Evolutionary conservation across 106 monocot genomes (phyloP), one percentile per base, ranked within the genome.

Genomic region (Allium cepa): DNA sequence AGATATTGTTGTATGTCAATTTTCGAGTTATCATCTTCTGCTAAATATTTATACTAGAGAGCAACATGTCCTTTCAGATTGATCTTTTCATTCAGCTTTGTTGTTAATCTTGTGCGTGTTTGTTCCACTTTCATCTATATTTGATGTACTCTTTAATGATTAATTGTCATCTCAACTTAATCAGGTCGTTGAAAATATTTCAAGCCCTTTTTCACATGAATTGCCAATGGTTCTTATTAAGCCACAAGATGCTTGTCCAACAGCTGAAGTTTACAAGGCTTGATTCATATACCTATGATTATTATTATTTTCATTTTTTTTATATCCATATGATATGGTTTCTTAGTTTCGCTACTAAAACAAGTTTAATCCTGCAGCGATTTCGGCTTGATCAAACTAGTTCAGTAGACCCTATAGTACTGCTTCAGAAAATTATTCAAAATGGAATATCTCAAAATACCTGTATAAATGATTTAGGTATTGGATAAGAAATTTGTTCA

Each of bases 381-480:
- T 67, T 99, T 79, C 60, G 63, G 51, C 50, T 93, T 53, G 93
- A 87, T 45, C 80, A 77, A 59, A 77, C 86, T 55, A 93, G 90
- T 82, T 83, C 79, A 53, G 66, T 78, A 62, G 93, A 99, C 48
- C 99, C 99, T 53, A 62, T 80, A 67, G 53, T n/a, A 22, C 76
- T 99, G 72, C 84, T 99, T 52, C 64, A 79, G 46, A 84, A 73
- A 52, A 83, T 90, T 11, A 57, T 75, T n/a, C 63, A 77, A 60
- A 79, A 85, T 71, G 99, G 99, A 67, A 82, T 99, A 73, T 87
- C 93, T 56, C 90, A 99, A 78, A 89, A 90, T 84, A 69, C 77
- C 67, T 99, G 99, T 64, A 73, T 99, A 52, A 99, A 99, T 87
- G 99, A 99, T 78, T 75, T 99, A 74, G 99, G 99, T 99, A 81